Base-by-base conservation (phyloP, 2,329 filamentous ascomycete species). In the Aspergillus novofumigatus region DNA sequence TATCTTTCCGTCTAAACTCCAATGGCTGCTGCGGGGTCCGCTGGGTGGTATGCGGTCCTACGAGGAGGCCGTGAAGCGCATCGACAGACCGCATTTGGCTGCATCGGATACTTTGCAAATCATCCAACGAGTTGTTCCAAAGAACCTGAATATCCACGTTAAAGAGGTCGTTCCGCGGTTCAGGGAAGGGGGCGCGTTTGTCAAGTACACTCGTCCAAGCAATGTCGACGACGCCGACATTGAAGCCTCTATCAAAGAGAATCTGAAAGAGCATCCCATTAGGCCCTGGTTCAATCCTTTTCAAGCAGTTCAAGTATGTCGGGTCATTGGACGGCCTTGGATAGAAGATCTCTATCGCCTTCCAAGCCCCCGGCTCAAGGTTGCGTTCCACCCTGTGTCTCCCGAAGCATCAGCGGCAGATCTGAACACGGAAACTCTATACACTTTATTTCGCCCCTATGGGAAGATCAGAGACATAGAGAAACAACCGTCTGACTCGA, bases 251-350 rank as follows among this genome's bases (percentile, higher is more conserved):
- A 76, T 96, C 3, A 77, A 82, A 25, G 77, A 84, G 32, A 82
- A 88, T 61, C 78, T 97, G 1, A 77, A 82, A 56, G 80, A 91
- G 58, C 81, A 87, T 17, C 88, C 88, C 0, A 83, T 96, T 41
- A 90, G 86, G 59, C 92, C 93, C 2, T 96, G 92, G 90, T 97
- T 94, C 78, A 95, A 88, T 64, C 92, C 92, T 0, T 87, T 96
- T 62, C 81, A 85, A 23, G 77, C 82, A 14, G 87, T 96, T 56
- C 83, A 84, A 51, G 86, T 86, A 3, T 86, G 86, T 25, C 77
- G 92, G 6, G 94, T 99, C 2, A 81, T 85, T 55, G 94, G 94
- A 9, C 85, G 87, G 23, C 94, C 94, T 0, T 99, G 94, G 94
- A 83, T 97, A 2, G 94, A 97, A 69, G 94, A 99, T 70, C 78